phyloP scores from a whole-genome alignment of 2,329 filamentous ascomycete species.

The Aspergillus intermedius region DNA sequence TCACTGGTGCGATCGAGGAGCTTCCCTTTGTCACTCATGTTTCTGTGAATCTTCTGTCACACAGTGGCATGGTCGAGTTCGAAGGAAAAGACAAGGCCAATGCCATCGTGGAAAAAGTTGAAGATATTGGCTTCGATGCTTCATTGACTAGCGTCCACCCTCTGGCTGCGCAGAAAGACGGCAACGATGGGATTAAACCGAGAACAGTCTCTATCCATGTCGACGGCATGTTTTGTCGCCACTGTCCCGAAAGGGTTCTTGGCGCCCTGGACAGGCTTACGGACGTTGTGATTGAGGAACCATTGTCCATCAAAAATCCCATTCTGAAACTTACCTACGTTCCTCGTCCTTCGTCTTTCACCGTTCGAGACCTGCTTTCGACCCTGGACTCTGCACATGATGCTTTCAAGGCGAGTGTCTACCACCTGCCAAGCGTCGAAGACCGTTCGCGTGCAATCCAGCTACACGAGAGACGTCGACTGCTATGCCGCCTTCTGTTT shows the following conservation, averaged over 20 bases:
- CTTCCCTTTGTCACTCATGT: conserved; percentile 42
- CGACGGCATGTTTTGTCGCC: conserved; percentile 67
- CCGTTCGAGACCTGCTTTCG: conserved; percentile 65
- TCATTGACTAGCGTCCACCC: conserved; percentile 44
- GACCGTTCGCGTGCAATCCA: conserved; percentile 71
- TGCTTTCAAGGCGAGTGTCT: conserved; percentile 61
- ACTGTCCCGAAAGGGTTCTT: conserved; percentile 53
- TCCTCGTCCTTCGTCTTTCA: conserved; percentile 62
- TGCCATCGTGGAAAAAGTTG: conserved; percentile 44
- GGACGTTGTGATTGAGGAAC: conserved; percentile 32
- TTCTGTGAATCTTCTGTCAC: conserved; percentile 47
- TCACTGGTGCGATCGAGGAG: conserved; percentile 43
- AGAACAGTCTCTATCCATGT: conserved; percentile 60
- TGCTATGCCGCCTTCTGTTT: conserved; percentile 64
- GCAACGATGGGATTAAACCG: conserved; percentile 25
- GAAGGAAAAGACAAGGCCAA: conserved; percentile 40
- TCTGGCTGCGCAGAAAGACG: conserved; percentile 23
- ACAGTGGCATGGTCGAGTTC: conserved; percentile 46
- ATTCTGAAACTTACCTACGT: conserved; percentile 65
- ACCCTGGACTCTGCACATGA: conserved; percentile 61
- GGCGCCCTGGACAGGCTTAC: conserved; percentile 41
- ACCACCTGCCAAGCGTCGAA: conserved; percentile 76
- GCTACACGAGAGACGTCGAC: conserved; percentile 59
- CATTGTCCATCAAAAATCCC: conserved; percentile 55
- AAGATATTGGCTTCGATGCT: conserved; percentile 60